Conservation (phyloP, 306 rosid genomes). For the Ceratonia siliqua region DNA sequence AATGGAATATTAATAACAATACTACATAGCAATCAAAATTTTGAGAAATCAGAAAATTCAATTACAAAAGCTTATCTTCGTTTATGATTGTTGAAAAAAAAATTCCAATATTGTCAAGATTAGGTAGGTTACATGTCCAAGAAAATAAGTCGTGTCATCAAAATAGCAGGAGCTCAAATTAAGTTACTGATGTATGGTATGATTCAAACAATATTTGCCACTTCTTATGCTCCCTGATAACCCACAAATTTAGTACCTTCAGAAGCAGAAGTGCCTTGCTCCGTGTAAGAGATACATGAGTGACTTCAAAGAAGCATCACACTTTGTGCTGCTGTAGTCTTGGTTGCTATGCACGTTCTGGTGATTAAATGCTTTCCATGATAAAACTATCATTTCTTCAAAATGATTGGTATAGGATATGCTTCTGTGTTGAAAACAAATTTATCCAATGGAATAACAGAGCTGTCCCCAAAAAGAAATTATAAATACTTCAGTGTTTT, state of each 20-base stretch:
- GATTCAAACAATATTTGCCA: slow-evolving; percentile 38
- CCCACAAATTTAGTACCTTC: slow-evolving; percentile 33
- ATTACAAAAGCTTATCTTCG: slow-evolving; percentile 40
- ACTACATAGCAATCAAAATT: slow-evolving; percentile 30
- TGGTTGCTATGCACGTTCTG: slow-evolving; percentile 30
- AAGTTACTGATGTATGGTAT: slow-evolving; percentile 32
- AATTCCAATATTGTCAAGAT: slow-evolving; percentile 37
- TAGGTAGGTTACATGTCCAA: slow-evolving; percentile 24
- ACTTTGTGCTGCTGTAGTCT: slow-evolving; percentile 25
- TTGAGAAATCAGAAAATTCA: slow-evolving; percentile 38
- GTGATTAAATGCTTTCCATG: slow-evolving; percentile 19
- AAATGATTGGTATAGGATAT: slow-evolving; percentile 70
- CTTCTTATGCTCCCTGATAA: slow-evolving; percentile 31
- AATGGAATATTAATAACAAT: slow-evolving; percentile 30
- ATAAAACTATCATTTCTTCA: slow-evolving; percentile 38
- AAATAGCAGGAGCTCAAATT: slow-evolving; percentile 22
- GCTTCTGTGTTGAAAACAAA: slow-evolving; percentile 90
- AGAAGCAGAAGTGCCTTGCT: slow-evolving; percentile 38
- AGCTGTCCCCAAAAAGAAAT: slow-evolving; percentile 73
- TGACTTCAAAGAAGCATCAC: slow-evolving; percentile 40
- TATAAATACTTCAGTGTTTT: slow-evolving; percentile 90
- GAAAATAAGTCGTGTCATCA: slow-evolving; percentile 35
- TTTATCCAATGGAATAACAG: slow-evolving; percentile 76
- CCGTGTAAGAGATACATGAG: slow-evolving; percentile 28
- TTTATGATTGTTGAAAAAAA: slow-evolving; percentile 39